Evolutionary conservation across 257 asterid genomes (phyloP), one percentile per base, ranked within the genome.

Genomic region (Linderniella brevidens): DNA sequence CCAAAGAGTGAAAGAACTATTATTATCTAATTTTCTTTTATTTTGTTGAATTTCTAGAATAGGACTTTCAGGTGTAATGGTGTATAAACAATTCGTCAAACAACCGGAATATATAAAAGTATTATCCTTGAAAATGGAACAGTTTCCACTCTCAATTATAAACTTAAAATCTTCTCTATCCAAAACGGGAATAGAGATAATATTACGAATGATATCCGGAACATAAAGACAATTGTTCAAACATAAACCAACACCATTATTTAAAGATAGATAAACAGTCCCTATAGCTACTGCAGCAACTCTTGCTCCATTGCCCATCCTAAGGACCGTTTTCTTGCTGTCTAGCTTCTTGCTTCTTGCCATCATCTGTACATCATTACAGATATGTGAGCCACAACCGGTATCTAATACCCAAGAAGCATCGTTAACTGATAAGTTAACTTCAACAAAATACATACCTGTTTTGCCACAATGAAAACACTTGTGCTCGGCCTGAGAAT

Each of bases 171-270:
- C 48, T 13, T 42, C 18, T 14, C 48, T 13, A 42, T 42, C 19
- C 48, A 42, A 42, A 42, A 42, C 18, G 8, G 18, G 48, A 42
- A 42, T 42, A 13, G 48, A 42, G 48, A 42, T 42, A n/a, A 42
- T 42, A 19, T 42, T 42, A 0, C 11, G 12, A 9, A 42, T 42
- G 1, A 42, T 9, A 0, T 42, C 9, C 0, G 48, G 11, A 42
- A 42, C 48, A 42, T 42, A 42, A 42, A 42, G 48, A 42, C 18
- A 42, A 42, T 16, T 42, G 8, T 42, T 42, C 11, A 42, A 42
- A 25, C 4, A 25, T 25, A 25, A 25, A 25, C 4, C 32, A 25
- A 25, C 32, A 25, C 32, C 32, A 25, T 25, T 25, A 25, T 25
- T 25, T 6, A 25, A 25, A 25, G 32, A 3, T 25, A 25, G 6